Evolutionary conservation across 306 rosid genomes (phyloP).

Genomic region (Urtica urens): DNA sequence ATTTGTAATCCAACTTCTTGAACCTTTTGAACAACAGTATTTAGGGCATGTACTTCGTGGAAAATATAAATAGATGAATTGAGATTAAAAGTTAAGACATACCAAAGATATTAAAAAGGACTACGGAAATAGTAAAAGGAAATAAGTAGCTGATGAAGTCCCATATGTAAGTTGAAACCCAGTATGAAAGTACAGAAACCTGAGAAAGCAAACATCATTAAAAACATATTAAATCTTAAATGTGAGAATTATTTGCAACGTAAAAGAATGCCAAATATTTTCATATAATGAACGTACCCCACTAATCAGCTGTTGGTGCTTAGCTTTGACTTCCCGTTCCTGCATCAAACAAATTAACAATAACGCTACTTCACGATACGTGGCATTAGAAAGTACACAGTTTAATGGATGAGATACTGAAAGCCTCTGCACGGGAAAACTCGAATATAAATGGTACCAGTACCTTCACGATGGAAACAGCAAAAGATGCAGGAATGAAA

Average conservation of each 20-base stretch:
- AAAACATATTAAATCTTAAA: slow-evolving; percentile 1
- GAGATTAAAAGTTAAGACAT: slow-evolving; percentile 15
- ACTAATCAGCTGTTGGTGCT: slow-evolving; percentile 90
- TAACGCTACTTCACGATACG: slow-evolving; percentile 16
- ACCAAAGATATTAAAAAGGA: slow-evolving; percentile 80
- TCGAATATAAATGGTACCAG: slow-evolving; percentile 6
- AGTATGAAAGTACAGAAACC: slow-evolving; percentile 83
- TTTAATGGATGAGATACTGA: not conserved
- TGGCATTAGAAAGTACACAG: slow-evolving; percentile 11
- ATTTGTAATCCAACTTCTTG: not conserved
- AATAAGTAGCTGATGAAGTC: slow-evolving; percentile 90
- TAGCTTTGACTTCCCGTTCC: slow-evolving; percentile 98
- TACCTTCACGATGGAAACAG: slow-evolving; percentile 94
- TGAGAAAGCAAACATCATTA: slow-evolving; percentile 25
- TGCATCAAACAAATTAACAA: slow-evolving; percentile 32
- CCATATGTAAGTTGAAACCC: slow-evolving; percentile 82
- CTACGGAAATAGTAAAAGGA: slow-evolving; percentile 65
- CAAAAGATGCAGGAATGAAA: slow-evolving; percentile 92
- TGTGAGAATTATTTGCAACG: too few relatives aligned
- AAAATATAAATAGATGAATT: not conserved
- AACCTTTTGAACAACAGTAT: not conserved
- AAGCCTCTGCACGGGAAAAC: too few relatives aligned
- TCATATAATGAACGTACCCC: slow-evolving; percentile 47
- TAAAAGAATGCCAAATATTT: too few relatives aligned
- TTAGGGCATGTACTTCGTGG: too few relatives aligned